A percentile compares a stretch with the other conserved stretches of the same genome.
phyloP scores from a whole-genome alignment of 345 rosid species.

The Salix arbutifolia region DNA sequence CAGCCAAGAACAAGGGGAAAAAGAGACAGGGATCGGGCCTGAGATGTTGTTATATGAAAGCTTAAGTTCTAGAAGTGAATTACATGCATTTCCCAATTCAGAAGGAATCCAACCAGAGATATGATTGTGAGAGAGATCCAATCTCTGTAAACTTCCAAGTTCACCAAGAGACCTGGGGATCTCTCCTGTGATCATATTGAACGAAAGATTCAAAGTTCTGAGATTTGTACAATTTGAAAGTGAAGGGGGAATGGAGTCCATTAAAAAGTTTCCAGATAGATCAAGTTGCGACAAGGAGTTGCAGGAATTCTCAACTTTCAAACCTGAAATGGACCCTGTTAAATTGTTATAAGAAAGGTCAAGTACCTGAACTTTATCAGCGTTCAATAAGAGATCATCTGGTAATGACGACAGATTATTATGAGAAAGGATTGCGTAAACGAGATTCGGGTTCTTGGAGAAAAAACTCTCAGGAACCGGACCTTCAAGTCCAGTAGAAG shows the following conservation, averaged over 20 bases:
- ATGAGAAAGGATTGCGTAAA: constrained; percentile 47
- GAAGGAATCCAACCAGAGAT: constrained; percentile 82
- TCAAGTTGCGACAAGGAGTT: constrained; percentile 58
- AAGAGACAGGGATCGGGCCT: constrained; percentile 61
- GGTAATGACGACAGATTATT: constrained; percentile 69
- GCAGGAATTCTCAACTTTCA: constrained; percentile 54
- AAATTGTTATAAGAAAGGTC: constrained; percentile 82
- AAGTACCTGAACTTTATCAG: constrained; percentile 62
- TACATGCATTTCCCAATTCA: constrained; percentile 66
- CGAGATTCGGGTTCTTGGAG: constrained; percentile 52
- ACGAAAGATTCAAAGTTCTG: constrained; percentile 54
- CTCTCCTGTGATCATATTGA: constrained; percentile 59
- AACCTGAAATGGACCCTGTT: constrained; percentile 72
- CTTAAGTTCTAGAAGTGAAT: constrained; percentile 51
- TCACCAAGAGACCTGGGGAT: constrained; percentile 61
- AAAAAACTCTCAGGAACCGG: constrained; percentile 53
- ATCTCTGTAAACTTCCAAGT: constrained; percentile 48
- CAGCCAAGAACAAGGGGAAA: constrained; percentile 68
- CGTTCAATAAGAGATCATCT: constrained; percentile 39
- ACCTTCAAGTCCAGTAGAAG: constrained; percentile 60
- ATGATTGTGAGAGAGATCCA: constrained; percentile 74
- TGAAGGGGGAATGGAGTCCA: constrained; percentile 50
- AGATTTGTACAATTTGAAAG: constrained; percentile 79
- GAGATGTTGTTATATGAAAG: constrained; percentile 75
- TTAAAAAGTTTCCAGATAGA: constrained; percentile 57